Base-by-base conservation (phyloP, 345 rosid genomes). In the Gossypium bickii region DNA sequence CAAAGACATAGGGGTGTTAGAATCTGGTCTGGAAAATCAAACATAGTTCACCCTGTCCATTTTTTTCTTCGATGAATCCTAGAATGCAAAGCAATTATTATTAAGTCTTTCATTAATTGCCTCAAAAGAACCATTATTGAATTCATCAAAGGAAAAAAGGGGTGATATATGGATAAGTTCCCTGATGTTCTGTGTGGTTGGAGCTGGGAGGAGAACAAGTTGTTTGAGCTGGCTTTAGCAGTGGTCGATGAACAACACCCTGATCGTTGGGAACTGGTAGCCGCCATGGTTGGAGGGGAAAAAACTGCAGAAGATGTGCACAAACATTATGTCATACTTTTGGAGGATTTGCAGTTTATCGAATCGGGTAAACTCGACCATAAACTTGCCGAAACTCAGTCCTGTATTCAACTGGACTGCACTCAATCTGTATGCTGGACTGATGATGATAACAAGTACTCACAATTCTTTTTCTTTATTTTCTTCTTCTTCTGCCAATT, bases 121-220 rank as follows among this genome's bases (percentile, higher is more conserved):
- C 65, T 51, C 51, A 67, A 64, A 64, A 65, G 55, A 51, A 63
- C 44, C 22, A 17, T 34, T 3, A 47, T 20, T 18, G 24, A 5
- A 65, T 67, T 64, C 18, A 12, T 71, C 63, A 61, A 52, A 29
- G 43, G 25, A 7, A 52, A 51, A 34, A 22, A 12, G 17, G 22
- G 44, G 45, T 69, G 60, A 38, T 34, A 66, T 13, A 85, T 87
- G 89, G 89, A 76, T 38, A 80, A 74, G 48, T 67, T 80, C 62
- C 78, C 78, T 2, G 65, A 68, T 64, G 76, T 78, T 68, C 72
- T 77, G 58, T 78, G 82, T 74, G 89, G 86, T 34, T 90, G 92
- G 92, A 88, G 87, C 80, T 90, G 92, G 94, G 90, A 88, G 76
- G 94, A 90, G 81, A 90, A 90, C 89, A 88, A 90, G 86, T 57